Conservation (phyloP, 306 rosid species). For the Prunus salicina region DNA sequence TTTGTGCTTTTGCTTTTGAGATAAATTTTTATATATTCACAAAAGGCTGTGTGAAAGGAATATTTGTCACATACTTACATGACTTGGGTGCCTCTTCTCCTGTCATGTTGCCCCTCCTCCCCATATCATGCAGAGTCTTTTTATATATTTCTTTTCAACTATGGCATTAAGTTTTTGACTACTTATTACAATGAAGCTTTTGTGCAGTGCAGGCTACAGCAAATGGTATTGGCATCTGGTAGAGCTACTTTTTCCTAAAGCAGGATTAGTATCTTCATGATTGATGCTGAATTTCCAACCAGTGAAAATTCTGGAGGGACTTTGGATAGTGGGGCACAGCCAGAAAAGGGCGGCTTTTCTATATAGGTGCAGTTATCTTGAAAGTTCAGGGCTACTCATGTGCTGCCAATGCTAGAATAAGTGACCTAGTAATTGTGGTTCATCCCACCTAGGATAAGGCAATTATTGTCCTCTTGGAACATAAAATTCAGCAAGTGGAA, state of each 20-base stretch:
- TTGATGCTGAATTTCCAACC: constrained; percentile 35
- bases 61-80: constrained; percentile 8
- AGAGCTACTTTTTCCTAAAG: constrained; percentile 32
- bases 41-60: constrained; percentile 41
- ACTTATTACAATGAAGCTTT: not conserved
- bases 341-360: constrained; percentile 10
- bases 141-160: constrained; percentile 3
- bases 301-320: constrained; percentile 28
- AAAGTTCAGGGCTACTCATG: not conserved
- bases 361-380: not conserved
- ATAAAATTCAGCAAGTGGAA: not conserved
- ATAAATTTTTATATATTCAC: not conserved
- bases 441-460: not conserved
- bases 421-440: not conserved
- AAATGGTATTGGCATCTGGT: constrained; percentile 24
- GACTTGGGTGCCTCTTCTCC: constrained; percentile 25
- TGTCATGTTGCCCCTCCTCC: constrained; percentile 38
- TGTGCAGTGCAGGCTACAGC: not conserved
- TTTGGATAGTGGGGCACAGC: constrained; percentile 40
- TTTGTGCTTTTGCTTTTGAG: not conserved
- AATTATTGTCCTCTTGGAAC: not conserved
- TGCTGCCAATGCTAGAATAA: not conserved
- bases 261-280: constrained; percentile 46
- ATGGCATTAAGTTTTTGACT: constrained; percentile 19
- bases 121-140: not conserved